phyloP scores from a whole-genome alignment of 2,329 filamentous ascomycete species.

The Trichophyton mentagrophytes region DNA sequence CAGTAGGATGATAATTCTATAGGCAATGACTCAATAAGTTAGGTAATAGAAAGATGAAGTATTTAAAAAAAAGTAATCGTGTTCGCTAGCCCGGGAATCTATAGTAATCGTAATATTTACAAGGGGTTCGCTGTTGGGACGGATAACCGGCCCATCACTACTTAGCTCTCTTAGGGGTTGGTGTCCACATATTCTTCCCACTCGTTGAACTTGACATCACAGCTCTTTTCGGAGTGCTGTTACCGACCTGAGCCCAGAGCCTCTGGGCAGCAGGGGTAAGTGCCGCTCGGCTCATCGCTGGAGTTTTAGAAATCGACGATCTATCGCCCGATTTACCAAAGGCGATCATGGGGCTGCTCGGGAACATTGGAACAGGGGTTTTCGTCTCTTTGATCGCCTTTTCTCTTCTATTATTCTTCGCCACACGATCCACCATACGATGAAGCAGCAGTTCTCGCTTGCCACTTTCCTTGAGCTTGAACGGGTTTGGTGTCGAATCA shows the following conservation, averaged over 20 bases:
- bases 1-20: not conserved
- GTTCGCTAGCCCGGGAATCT: not conserved
- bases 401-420: conserved; percentile 55
- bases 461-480: conserved; percentile 62
- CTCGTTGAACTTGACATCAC: conserved; percentile 7
- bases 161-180: conserved; percentile 21
- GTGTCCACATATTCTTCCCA: conserved; percentile 30
- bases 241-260: conserved; percentile 28
- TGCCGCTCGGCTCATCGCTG: conserved; percentile 18
- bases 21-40: not conserved
- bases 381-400: conserved; percentile 49
- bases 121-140: not conserved
- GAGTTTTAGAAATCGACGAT: conserved; percentile 13
- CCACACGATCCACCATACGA: conserved; percentile 71
- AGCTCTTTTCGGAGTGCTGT: conserved; percentile 21
- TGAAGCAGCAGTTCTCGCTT: conserved; percentile 71
- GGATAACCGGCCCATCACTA: conserved; percentile 3
- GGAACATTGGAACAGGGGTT: conserved; percentile 29
- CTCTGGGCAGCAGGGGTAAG: conserved; percentile 35
- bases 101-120: not conserved
- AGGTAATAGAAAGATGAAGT: not conserved
- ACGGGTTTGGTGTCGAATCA: conserved; percentile 55
- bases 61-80: not conserved
- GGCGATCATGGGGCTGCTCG: conserved; percentile 29
- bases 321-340: conserved; percentile 19